phyloP scores from a whole-genome alignment of 176 grass and related monocot species.

The Oryza brachyantha region DNA sequence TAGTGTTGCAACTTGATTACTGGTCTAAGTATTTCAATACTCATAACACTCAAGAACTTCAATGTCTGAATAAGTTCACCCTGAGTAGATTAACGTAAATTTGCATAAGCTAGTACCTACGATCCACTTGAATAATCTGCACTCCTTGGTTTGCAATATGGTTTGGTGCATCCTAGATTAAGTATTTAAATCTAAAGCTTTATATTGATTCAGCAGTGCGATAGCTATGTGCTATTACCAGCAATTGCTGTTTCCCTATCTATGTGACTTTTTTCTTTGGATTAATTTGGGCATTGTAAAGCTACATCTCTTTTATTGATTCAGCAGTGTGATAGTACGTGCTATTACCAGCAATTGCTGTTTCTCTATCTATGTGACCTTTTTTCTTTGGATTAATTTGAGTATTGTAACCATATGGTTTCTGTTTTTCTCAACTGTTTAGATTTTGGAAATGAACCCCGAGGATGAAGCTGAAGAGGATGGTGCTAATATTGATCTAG shows the following conservation, averaged over 20 bases:
- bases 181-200: not conserved
- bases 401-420: not conserved
- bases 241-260: not conserved
- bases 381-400: not conserved
- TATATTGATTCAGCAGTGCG: not conserved
- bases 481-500: conserved; percentile 89
- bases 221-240: not conserved
- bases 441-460: conserved; percentile 96
- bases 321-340: not conserved
- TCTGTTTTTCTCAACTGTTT: conserved; percentile 10
- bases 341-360: not conserved
- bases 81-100: not conserved
- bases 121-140: not conserved
- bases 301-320: not conserved
- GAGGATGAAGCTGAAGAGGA: conserved; percentile 90
- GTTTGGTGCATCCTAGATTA: not conserved
- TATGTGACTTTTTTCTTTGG: not conserved
- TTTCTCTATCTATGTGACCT: not conserved
- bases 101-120: not conserved
- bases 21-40: not conserved
- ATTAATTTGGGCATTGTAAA: not conserved
- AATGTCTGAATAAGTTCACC: not conserved
- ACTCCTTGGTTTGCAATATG: not conserved
- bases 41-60: not conserved
- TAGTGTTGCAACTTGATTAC: not conserved